Conservation (phyloP, 2,329 filamentous ascomycete species). For the Periconia sp. region DNA sequence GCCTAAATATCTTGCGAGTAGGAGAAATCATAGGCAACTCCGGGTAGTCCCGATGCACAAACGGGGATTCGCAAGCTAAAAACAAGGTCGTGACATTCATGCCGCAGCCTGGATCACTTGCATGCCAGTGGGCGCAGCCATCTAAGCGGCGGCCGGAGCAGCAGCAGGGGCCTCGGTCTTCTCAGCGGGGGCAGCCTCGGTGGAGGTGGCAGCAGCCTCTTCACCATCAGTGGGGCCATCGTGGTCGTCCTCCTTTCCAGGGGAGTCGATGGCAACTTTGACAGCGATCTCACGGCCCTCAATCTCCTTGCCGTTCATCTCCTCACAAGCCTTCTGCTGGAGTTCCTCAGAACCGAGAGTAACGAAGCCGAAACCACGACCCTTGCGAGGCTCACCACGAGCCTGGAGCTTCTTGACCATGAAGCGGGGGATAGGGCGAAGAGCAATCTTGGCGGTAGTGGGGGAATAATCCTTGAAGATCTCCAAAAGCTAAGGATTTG, state of each 20-base stretch:
- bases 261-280: constrained; percentile 99
- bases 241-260: constrained; percentile 92
- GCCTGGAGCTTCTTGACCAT: constrained; percentile 99
- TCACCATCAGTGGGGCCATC: constrained; percentile 48
- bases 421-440: constrained; percentile 97
- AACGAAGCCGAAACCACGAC: constrained; percentile 97
- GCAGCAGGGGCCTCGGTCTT: constrained; percentile 27
- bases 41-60: constrained; percentile 9
- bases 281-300: constrained; percentile 98
- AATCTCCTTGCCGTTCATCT: constrained; percentile 99
- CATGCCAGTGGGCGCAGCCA: constrained; percentile 8
- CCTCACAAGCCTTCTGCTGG: constrained; percentile 92
- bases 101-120: constrained; percentile 5
- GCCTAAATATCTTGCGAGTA: constrained; percentile 12
- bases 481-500: constrained; percentile 78
- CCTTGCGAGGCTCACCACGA: constrained; percentile 97
- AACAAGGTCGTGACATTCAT: constrained; percentile 4
- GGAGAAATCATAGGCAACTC: constrained; percentile 12
- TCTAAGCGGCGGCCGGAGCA: constrained; percentile 37
- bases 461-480: constrained; percentile 93
- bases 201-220: constrained; percentile 33
- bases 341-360: constrained; percentile 92
- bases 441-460: constrained; percentile 94
- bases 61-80: constrained; percentile 3
- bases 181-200: constrained; percentile 17